Conservation (phyloP, 106 monocot species). For the Cymbidium sinense region DNA sequence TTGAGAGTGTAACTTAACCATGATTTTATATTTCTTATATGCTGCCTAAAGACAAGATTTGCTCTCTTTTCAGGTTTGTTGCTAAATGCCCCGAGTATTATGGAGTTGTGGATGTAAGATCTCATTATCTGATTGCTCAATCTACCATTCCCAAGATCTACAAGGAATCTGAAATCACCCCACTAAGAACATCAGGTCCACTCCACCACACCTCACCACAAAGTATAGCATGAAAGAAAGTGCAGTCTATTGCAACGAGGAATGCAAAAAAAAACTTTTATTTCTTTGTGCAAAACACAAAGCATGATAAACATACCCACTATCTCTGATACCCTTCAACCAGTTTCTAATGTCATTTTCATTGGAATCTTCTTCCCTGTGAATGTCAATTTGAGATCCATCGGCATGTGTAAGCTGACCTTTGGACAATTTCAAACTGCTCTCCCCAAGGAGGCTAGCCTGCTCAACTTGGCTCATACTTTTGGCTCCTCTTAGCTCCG, state of each 20-base stretch:
- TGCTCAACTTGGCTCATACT: constrained; percentile 64
- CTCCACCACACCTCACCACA: background rate
- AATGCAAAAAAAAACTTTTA: constrained; percentile 2
- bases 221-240: background rate
- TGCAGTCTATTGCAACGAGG: background rate
- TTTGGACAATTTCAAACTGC: constrained; percentile 38
- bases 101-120: background rate
- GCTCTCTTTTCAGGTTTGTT: background rate
- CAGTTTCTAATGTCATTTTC: constrained; percentile 88
- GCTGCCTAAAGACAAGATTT: background rate
- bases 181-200: background rate
- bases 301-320: constrained; percentile 52
- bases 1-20: background rate
- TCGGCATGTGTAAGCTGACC: constrained; percentile 38
- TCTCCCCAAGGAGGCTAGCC: constrained; percentile 83
- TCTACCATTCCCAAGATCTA: background rate
- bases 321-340: constrained; percentile 89
- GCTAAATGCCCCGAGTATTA: background rate
- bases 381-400: constrained; percentile 44
- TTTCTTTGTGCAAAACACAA: background rate
- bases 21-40: background rate
- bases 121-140: background rate
- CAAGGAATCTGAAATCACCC: too few species aligned
- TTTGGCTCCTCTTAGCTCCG: constrained; percentile 79
- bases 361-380: constrained; percentile 48